These are phyloP conservation scores for Agaricus bisporus DNA, from an alignment of 768 basidiomycete species.

Conservation along the genomic window DNA sequence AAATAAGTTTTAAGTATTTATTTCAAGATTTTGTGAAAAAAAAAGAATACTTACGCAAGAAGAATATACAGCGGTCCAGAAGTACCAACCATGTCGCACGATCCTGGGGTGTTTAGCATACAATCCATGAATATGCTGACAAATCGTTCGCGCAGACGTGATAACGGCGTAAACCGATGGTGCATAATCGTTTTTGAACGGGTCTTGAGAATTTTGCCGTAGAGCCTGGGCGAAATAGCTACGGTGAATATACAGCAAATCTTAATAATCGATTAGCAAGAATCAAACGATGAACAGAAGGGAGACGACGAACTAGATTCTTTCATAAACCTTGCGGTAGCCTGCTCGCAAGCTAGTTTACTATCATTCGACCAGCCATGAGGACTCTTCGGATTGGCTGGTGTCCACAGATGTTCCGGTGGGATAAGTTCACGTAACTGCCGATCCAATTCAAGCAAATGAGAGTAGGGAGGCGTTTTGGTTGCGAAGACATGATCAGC, in stretches of 20 bases:
- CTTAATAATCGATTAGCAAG: slow-evolving; percentile 16
- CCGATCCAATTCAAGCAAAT: slow-evolving; percentile 43
- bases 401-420: slow-evolving; percentile 37
- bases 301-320: slow-evolving; percentile 37
- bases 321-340: slow-evolving; percentile 29
- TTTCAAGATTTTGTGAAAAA: not conserved
- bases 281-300: not conserved
- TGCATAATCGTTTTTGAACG: slow-evolving; percentile 37
- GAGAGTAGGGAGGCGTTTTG: slow-evolving; percentile 32
- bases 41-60: slow-evolving; percentile 34
- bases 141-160: slow-evolving; percentile 34
- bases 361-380: slow-evolving; percentile 34
- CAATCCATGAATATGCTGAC: slow-evolving; percentile 34
- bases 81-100: slow-evolving; percentile 36
- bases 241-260: slow-evolving; percentile 41
- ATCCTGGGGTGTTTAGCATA: slow-evolving; percentile 28
- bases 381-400: slow-evolving; percentile 24
- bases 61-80: slow-evolving; percentile 46
- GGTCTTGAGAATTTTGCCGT: slow-evolving; percentile 32
- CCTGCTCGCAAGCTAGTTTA: slow-evolving; percentile 38
- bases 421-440: slow-evolving; percentile 45
- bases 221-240: slow-evolving; percentile 44
- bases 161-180: slow-evolving; percentile 38
- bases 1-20: slow-evolving; percentile 13
- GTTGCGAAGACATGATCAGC: slow-evolving; percentile 36